Evolutionary conservation across 2,329 filamentous ascomycete species (phyloP).

Genomic region (Penicillium freii): DNA sequence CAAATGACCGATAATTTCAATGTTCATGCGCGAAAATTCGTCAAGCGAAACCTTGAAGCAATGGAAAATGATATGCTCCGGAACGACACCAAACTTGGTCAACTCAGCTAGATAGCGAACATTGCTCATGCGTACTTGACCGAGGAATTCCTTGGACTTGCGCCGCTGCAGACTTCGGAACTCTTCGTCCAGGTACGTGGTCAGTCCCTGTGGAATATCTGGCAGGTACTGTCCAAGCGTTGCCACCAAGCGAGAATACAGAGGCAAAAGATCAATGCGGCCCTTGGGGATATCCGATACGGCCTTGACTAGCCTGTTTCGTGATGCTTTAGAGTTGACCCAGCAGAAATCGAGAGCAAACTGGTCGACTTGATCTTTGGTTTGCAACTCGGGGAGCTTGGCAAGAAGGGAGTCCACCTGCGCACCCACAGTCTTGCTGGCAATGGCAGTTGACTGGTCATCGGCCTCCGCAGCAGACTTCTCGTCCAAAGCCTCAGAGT

Average conservation of each 20-base stretch:
- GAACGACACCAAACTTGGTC: conserved; percentile 96
- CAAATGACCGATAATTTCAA: conserved; percentile 95
- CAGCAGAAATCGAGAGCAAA: conserved; percentile 97
- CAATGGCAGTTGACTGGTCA: conserved; percentile 88
- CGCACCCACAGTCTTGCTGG: conserved; percentile 94
- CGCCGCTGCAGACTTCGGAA: conserved; percentile 94
- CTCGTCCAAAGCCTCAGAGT: conserved; percentile 39
- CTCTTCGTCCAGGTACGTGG: conserved; percentile 90
- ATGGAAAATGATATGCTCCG: conserved; percentile 98
- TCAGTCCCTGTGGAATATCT: conserved; percentile 87
- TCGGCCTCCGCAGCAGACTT: conserved; percentile 61
- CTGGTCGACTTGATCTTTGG: conserved; percentile 87
- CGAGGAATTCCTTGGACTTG: conserved; percentile 96
- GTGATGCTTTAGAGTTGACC: conserved; percentile 94
- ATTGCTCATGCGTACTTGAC: conserved; percentile 88
- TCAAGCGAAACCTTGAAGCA: conserved; percentile 96
- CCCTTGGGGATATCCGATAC: conserved; percentile 94
- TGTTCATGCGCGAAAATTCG: conserved; percentile 98
- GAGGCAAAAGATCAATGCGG: conserved; percentile 82
- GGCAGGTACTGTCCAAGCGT: conserved; percentile 92
- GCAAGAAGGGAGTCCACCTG: conserved; percentile 90
- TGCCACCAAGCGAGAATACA: conserved; percentile 88
- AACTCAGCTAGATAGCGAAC: conserved; percentile 96
- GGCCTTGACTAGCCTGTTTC: conserved; percentile 89
- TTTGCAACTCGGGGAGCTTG: conserved; percentile 85